Base-by-base conservation (phyloP, 306 rosid genomes). In the Vigna unguiculata region DNA sequence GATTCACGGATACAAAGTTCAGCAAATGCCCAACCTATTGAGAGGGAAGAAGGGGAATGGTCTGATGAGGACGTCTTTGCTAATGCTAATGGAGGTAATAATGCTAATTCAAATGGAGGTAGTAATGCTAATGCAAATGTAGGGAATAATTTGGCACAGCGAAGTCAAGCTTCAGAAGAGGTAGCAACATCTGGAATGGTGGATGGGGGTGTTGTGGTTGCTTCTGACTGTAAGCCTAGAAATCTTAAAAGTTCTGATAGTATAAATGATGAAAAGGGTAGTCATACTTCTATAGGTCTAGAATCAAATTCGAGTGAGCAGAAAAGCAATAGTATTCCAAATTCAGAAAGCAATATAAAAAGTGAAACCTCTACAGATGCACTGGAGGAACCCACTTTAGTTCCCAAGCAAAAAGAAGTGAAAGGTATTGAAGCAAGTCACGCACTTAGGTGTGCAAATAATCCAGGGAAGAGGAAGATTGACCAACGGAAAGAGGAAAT, bases 1-100 rank as follows among this genome's bases (percentile, higher is more conserved):
- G 76, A 81, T 66, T 65, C 87, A 41, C 74, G 59, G 22, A 81
- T 77, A 75, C 74, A 72, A 22, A 77, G 76, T 69, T 75, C 77
- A 7, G 69, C 81, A 57, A 82, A 85, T 48, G 85, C 80, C 57
- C 85, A 82, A 69, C 69, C 88, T 68, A 54, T 74, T 14, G 99
- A 95, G 67, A 90, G 96, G 89, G 99, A 95, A 85, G 99, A 95
- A 86, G 99, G 99, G 82, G 99, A 95, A 80, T 95, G 97, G 97
- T 92, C 97, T 58, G 97, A 92, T 68, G 96, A 91, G 15, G 97
- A 95, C 83, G 96, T 86, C 53, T 84, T 86, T 80, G 77, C 86
- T 71, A 91, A 85, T 86, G 85, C 83, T 20, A 78, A 74, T 81
- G 90, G 41, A 59, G 66, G 5, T 59, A 59, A 30, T 30, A 59